Evolutionary conservation across 257 asterid species (phyloP).

Genomic region (Thymus quinquecostatus): DNA sequence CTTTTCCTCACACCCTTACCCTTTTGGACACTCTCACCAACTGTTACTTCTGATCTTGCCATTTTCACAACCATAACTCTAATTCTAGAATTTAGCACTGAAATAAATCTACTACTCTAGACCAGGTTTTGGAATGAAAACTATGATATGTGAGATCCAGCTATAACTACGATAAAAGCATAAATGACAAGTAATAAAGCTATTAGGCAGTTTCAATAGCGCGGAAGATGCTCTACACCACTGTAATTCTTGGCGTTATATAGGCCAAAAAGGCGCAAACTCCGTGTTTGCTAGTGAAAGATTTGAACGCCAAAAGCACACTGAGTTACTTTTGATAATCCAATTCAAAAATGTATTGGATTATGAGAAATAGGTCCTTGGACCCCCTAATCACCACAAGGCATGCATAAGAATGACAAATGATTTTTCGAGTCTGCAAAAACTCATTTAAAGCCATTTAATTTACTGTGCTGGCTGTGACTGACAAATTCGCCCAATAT

Average conservation of each 20-base stretch:
- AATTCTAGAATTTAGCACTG: slow-evolving; percentile 25
- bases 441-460: slow-evolving; percentile 30
- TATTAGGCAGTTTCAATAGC: slow-evolving; percentile 11
- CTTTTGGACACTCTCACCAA: slow-evolving; percentile 26
- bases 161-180: slow-evolving; percentile 17
- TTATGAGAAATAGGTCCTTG: slow-evolving; percentile 12
- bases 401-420: slow-evolving; percentile 21
- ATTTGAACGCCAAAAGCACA: slow-evolving; percentile 15
- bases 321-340: slow-evolving; percentile 5
- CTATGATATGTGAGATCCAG: slow-evolving; percentile 14
- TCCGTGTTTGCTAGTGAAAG: slow-evolving; percentile 29
- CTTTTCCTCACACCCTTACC: slow-evolving; percentile 31
- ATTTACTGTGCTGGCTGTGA: slow-evolving; percentile 31
- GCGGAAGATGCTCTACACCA: slow-evolving; percentile 24
- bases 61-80: slow-evolving; percentile 22
- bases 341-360: slow-evolving; percentile 21
- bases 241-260: slow-evolving; percentile 16
- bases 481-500: slow-evolving; percentile 26
- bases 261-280: slow-evolving; percentile 24
- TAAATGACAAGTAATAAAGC: slow-evolving; percentile 6
- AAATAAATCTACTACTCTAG: slow-evolving; percentile 18
- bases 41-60: slow-evolving; percentile 23
- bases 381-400: slow-evolving; percentile 28
- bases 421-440: slow-evolving; percentile 31
- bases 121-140: slow-evolving; percentile 23